phyloP scores from a whole-genome alignment of 1,284 basidiomycete species.

The Amylostereum chailletii region DNA sequence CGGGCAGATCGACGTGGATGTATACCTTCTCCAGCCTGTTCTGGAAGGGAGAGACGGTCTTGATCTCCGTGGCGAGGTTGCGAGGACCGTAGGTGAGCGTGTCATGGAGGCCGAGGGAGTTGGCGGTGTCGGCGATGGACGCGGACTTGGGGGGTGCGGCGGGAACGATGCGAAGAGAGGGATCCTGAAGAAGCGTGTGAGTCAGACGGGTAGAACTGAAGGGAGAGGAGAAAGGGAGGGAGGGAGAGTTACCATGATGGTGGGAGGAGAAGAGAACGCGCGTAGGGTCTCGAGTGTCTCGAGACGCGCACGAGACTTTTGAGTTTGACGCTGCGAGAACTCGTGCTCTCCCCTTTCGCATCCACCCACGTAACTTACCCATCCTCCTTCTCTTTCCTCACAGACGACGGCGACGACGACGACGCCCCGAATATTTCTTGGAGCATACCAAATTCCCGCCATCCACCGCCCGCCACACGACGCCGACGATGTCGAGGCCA shows the following conservation, averaged over 20 bases:
- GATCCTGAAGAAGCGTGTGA: conserved; percentile 33
- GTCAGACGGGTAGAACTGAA: neutral
- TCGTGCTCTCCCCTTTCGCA: neutral
- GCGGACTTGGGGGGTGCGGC: conserved; percentile 45
- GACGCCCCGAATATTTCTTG: neutral
- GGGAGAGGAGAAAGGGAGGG: neutral
- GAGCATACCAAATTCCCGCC: too few species aligned
- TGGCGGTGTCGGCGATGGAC: conserved; percentile 59
- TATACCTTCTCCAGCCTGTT: conserved; percentile 64
- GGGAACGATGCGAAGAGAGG: conserved; percentile 64
- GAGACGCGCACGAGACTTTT: too few species aligned
- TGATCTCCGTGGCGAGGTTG: conserved; percentile 63
- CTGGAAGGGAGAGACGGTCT: conserved; percentile 46
- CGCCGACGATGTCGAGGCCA: conserved; percentile 38
- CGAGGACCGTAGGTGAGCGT: conserved; percentile 69
- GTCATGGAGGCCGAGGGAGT: conserved; percentile 72
- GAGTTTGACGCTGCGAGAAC: too few species aligned
- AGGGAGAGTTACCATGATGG: conserved; percentile 10
- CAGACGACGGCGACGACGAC: neutral
- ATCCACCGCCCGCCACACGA: neutral
- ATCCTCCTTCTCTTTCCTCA: neutral
- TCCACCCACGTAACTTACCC: neutral
- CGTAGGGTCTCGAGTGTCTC: neutral
- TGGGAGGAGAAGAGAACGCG: conserved; percentile 1
- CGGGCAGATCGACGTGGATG: neutral